A percentile compares a stretch with the other conserved stretches of the same genome.
Evolutionary conservation across 345 rosid species (phyloP).

Genomic region (Eucalyptus cloeziana): DNA sequence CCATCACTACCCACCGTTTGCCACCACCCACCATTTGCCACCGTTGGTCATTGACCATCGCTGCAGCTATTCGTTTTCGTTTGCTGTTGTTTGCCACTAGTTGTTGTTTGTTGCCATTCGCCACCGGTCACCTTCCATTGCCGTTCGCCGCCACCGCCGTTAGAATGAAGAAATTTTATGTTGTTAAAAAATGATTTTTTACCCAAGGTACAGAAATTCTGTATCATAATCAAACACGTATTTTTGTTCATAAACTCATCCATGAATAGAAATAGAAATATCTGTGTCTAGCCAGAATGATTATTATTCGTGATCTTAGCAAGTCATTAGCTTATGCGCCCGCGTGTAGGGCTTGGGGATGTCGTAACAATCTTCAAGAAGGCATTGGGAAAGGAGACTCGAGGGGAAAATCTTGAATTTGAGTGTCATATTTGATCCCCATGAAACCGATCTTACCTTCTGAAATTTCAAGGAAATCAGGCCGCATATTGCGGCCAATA

Average conservation of each 20-base stretch:
- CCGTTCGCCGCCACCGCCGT: rapidly evolving
- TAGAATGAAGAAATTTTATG: too few species aligned
- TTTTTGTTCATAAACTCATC: too few species aligned
- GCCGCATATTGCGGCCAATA: not conserved
- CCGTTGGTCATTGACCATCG: rapidly evolving
- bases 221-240: rapidly evolving
- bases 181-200: rapidly evolving
- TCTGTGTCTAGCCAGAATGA: rapidly evolving
- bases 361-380: not conserved
- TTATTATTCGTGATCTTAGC: too few species aligned
- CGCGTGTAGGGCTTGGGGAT: too few species aligned
- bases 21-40: too few species aligned
- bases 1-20: rapidly evolving
- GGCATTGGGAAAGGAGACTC: not conserved
- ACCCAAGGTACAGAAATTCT: rapidly evolving
- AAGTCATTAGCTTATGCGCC: too few species aligned
- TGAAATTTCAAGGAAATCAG: not conserved
- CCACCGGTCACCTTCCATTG: too few species aligned
- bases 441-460: not conserved
- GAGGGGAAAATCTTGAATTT: not conserved
- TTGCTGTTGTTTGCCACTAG: too few species aligned
- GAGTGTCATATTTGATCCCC: not conserved
- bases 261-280: too few species aligned
- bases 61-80: rapidly evolving
- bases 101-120: too few species aligned